Evolutionary conservation across 2,329 filamentous ascomycete species (phyloP).

Genomic region (Aspergillus aculeatinus): DNA sequence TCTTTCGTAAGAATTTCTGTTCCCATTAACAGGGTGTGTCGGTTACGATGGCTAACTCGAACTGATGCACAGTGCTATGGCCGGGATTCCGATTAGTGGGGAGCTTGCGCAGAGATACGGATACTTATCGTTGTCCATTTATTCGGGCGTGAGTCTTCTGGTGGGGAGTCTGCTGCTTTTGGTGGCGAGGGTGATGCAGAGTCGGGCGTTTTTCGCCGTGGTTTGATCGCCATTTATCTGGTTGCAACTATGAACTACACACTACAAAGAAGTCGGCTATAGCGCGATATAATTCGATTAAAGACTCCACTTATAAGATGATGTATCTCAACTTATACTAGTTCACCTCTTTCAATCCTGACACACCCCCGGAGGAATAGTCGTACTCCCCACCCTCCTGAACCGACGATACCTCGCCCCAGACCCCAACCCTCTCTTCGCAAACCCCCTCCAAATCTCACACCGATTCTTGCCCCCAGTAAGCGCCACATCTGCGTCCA

Average conservation of each 20-base stretch:
- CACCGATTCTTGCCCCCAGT: slow-evolving; percentile 15
- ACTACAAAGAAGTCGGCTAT: not conserved
- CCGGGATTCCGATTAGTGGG: slow-evolving; percentile 46
- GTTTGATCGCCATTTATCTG: slow-evolving; percentile 1
- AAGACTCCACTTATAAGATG: too few species aligned
- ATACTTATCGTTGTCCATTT: slow-evolving; percentile 45
- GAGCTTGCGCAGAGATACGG: slow-evolving; percentile 40
- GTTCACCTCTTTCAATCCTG: not conserved
- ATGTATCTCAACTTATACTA: too few species aligned
- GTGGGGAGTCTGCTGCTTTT: slow-evolving; percentile 29
- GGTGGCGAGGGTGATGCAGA: slow-evolving; percentile 23
- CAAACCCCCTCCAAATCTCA: slow-evolving; percentile 19
- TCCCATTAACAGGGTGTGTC: not conserved
- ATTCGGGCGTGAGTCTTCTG: slow-evolving; percentile 34
- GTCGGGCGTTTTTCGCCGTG: slow-evolving; percentile 13
- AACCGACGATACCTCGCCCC: slow-evolving; percentile 5
- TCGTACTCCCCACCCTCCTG: not conserved
- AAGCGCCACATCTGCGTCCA: slow-evolving; percentile 15
- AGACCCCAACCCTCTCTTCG: slow-evolving; percentile 15
- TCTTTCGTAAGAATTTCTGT: slow-evolving; percentile 39
- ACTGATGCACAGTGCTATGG: slow-evolving; percentile 34
- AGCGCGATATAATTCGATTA: not conserved
- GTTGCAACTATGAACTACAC: too few species aligned
- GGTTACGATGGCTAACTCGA: too few species aligned
- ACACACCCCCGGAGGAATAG: not conserved